These are phyloP conservation scores for Castanospermum australe DNA, from an alignment of 306 rosid species.

Conservation along the genomic window DNA sequence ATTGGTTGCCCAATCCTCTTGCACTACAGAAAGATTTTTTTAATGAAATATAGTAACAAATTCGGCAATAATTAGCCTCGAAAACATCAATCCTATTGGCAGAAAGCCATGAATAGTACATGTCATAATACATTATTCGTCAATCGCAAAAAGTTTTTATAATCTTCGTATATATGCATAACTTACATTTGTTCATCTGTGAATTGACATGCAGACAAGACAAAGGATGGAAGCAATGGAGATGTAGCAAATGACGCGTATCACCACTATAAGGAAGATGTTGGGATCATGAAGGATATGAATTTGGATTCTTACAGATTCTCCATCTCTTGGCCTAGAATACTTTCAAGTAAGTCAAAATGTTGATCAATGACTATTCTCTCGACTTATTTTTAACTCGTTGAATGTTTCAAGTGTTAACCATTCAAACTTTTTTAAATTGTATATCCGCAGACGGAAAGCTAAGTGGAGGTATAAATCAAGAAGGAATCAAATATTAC, in stretches of 20 bases:
- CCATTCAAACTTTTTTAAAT: not conserved
- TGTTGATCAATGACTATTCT: not conserved
- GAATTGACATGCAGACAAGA: constrained; percentile 33
- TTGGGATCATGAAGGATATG: constrained; percentile 57
- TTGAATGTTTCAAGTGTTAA: not conserved
- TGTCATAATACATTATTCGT: no score
- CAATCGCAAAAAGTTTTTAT: no score
- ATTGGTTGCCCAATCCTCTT: no score
- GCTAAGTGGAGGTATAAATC: constrained; percentile 42
- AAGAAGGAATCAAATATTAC: constrained; percentile 41
- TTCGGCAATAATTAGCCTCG: no score
- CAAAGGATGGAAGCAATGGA: constrained; percentile 29
- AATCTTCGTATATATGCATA: no score
- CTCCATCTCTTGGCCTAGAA: constrained; percentile 76
- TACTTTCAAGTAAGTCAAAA: constrained; percentile 54
- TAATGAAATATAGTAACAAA: no score
- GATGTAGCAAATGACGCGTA: constrained; percentile 39
- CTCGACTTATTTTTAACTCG: not conserved
- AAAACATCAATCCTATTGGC: no score
- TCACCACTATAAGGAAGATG: constrained; percentile 62
- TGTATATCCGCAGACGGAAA: constrained; percentile 27
- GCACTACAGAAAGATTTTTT: no score
- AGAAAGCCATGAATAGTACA: no score
- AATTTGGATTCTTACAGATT: constrained; percentile 61
- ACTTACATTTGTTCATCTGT: not conserved